A percentile compares a stretch with the other conserved stretches of the same genome.
Evolutionary conservation across 2,329 filamentous ascomycete genomes (phyloP).

Genomic region (Fusarium paranaense): DNA sequence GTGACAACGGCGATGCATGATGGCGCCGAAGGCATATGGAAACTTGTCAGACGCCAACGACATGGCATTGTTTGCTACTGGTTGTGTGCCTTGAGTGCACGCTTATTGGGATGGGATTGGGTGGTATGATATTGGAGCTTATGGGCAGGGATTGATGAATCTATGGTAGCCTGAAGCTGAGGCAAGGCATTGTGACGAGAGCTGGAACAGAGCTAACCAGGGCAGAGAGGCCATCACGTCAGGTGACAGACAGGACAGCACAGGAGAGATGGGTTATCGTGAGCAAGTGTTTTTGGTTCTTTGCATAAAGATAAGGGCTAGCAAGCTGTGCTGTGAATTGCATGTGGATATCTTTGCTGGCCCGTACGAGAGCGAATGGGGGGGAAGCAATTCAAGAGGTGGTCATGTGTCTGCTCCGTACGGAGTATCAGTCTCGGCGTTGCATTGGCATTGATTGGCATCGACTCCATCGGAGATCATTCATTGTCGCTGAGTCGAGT

Average conservation of each 20-base stretch:
- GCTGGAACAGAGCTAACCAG: not conserved
- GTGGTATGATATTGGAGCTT: not conserved
- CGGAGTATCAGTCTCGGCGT: not conserved
- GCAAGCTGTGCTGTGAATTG: not conserved
- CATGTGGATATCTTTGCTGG: not conserved
- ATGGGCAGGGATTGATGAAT: not conserved
- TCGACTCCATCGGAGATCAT: not conserved
- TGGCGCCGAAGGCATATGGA: constrained; percentile 27
- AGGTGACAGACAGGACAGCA: not conserved
- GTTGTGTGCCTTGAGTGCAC: not conserved
- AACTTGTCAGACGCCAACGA: constrained; percentile 2
- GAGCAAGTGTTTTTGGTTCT: not conserved
- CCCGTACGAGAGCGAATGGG: not conserved
- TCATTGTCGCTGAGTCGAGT: not conserved
- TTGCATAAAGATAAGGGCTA: not conserved
- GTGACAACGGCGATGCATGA: constrained; percentile 30
- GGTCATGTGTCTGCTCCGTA: not conserved
- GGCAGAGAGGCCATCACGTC: not conserved
- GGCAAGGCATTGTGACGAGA: not conserved
- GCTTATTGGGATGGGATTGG: constrained; percentile 20
- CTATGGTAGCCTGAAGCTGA: not conserved
- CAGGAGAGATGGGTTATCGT: not conserved
- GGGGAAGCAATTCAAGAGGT: not conserved
- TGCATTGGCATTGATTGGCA: not conserved
- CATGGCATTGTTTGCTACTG: not conserved